Evolutionary conservation across 495 filamentous ascomycete species (phyloP), one percentile per base, ranked within the genome.

Genomic region (Trichoderma asperelloides): DNA sequence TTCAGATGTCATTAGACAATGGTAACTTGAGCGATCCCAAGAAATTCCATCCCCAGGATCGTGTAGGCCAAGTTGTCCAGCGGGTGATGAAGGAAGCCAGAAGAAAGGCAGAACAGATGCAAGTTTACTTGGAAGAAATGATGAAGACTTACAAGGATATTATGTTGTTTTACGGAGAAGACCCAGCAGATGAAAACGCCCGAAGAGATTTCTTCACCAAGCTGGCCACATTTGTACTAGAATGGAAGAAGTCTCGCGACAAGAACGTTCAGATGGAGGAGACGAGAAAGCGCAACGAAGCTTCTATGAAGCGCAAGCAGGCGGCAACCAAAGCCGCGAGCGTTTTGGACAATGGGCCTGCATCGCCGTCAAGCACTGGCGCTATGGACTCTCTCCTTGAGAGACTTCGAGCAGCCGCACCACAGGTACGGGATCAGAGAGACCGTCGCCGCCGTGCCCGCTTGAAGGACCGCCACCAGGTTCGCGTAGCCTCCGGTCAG

Each of bases 301-400:
- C 86, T 30, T 93, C 89, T 51, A 87, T 97, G 85, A 93, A 93
- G 77, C 91, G 96, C 68, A 96, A 95, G 78, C 86, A 91, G 33
- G 80, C 83, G 8, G 83, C 87, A 70, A 80, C 89, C 71, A 90
- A 90, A 70, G 82, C 85, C 57, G 78, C 81, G 62, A 83, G 80
- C 64, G 72, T 27, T 16, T 41, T 78, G 62, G 79, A 78, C 16
- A 64, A 60, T 37, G 78, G 77, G 3, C 86, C 87, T 2, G 79
- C 83, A 23, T 89, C 91, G 12, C 90, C 94, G n/a, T 85, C 83
- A 40, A 85, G 87, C 40, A 89, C 91, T 57, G 96, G 95, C 55
- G 96, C 94, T 43, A 98, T 98, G 92, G 95, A 98, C 79, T 89
- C 88, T 16, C 82, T 98, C n/a, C 85, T 98, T 45, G 91, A 97